Base-by-base conservation (phyloP, 805 yeast species). In the Saccharomycopsis sp. region DNA sequence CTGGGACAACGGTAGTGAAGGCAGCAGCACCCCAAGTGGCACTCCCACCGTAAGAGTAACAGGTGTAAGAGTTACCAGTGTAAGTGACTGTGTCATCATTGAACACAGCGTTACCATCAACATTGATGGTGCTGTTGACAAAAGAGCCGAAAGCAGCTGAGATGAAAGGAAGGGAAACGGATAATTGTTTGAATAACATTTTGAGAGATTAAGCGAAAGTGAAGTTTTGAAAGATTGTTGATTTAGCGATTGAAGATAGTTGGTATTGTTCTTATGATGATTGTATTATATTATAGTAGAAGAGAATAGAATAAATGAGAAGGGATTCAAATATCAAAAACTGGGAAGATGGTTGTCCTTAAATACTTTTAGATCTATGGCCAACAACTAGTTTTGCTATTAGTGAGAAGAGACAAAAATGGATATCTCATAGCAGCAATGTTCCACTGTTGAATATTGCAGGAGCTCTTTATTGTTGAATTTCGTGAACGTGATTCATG, bases 1-100 rank as follows among this genome's bases (percentile, higher is more conserved):
- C 57, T 58, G 66, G 66, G 57, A 64, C 62, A 64, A 58, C 59
- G 47, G 66, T 63, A 56, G 66, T 63, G 62, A 57, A 61, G 40
- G 55, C 58, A 52, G 64, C 62, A 44, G 24, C 63, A 52, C 51
- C 50, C 55, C 54, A 59, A 7, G 51, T 46, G 24, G 59, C 37
- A 53, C 63, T 63, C 37, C 37, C 37, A 29, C 9, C 5, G 12
- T 29, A 5, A 12, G 12, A 7, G 37, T 29, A 29, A 29, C 37
- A 29, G 37, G 37, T 29, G 37, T 29, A 29, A 12, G 37, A 29
- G n/a, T n/a, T n/a, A n/a, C n/a, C n/a, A n/a, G n/a, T n/a, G n/a
- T n/a, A n/a, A n/a, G n/a, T n/a, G n/a, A n/a, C n/a, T n/a, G n/a
- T n/a, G n/a, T n/a, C n/a, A n/a, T n/a, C n/a, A n/a, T n/a, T n/a